phyloP scores from a whole-genome alignment of 2,329 filamentous ascomycete species.

The Curvularia hawaiiensis region DNA sequence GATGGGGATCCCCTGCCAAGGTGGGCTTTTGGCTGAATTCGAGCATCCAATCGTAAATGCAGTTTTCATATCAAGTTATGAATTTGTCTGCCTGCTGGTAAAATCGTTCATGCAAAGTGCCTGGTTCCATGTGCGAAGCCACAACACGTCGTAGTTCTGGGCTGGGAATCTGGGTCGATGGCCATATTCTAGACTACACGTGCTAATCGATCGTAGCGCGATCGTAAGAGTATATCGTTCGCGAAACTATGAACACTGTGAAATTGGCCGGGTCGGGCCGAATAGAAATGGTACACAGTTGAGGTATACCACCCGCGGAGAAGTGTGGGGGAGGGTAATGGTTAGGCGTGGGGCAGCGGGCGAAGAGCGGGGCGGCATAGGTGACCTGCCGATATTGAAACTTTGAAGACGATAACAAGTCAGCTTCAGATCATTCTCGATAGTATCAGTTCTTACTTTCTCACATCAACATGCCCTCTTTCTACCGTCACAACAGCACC shows the following conservation, averaged over 20 bases:
- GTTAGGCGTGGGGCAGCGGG: background rate
- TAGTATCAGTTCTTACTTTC: background rate
- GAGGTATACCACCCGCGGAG: background rate
- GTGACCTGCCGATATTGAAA: background rate
- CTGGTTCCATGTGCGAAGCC: background rate
- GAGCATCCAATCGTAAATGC: background rate
- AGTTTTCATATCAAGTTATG: background rate
- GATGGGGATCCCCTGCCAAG: background rate
- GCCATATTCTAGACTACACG: background rate
- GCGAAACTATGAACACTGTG: background rate
- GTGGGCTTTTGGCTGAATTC: conserved; percentile 9
- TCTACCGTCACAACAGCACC: background rate
- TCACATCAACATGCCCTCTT: background rate
- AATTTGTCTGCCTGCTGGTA: background rate
- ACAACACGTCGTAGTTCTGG: background rate
- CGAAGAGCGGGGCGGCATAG: background rate
- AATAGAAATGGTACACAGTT: background rate
- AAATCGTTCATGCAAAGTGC: background rate
- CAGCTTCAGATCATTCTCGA: background rate
- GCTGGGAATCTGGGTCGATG: background rate
- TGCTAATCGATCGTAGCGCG: background rate
- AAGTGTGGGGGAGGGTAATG: background rate
- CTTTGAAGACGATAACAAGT: background rate
- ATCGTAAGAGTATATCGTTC: background rate
- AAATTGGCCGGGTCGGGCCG: conserved; percentile 1